phyloP scores from a whole-genome alignment of 768 basidiomycete genomes.

The Fomitopsis pulvina region DNA sequence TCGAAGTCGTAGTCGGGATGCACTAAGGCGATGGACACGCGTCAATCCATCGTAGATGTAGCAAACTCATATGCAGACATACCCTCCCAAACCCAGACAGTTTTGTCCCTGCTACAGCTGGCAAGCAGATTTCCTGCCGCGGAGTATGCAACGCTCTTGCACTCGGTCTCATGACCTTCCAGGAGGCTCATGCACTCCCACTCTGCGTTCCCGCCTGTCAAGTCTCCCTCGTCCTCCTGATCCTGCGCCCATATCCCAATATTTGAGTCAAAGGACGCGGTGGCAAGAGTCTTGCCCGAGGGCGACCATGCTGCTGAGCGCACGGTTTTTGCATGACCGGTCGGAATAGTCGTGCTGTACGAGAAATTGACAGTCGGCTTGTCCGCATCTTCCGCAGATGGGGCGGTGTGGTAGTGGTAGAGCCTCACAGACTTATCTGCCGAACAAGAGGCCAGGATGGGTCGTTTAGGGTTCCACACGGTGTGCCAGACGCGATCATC shows the following conservation, averaged over 20 bases:
- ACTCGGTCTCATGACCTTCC: slow-evolving; percentile 96
- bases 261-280: slow-evolving; percentile 90
- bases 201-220: slow-evolving; percentile 13
- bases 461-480: slow-evolving; percentile 81
- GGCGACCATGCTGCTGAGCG: slow-evolving; percentile 86
- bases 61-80: slow-evolving; percentile 14
- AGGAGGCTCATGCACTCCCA: slow-evolving; percentile 87
- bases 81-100: slow-evolving; percentile 99
- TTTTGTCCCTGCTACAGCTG: slow-evolving; percentile 93
- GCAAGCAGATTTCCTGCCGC: slow-evolving; percentile 76
- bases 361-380: slow-evolving; percentile 35
- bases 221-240: slow-evolving; percentile 29
- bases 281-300: slow-evolving; percentile 78
- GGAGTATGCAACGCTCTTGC: slow-evolving; percentile 87
- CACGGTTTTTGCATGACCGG: slow-evolving; percentile 85
- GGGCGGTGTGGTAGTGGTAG: slow-evolving; percentile 51
- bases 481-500: slow-evolving; percentile 82
- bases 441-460: slow-evolving; percentile 88
- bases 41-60: not conserved
- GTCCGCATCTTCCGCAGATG: slow-evolving; percentile 7
- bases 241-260: slow-evolving; percentile 88
- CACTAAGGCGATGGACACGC: slow-evolving; percentile 36
- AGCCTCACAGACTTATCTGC: slow-evolving; percentile 89
- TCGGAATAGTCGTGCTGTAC: slow-evolving; percentile 60
- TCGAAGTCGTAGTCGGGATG: slow-evolving; percentile 92